Evolutionary conservation across 1,284 basidiomycete genomes (phyloP).

Genomic region (Amylostereum areolatum): DNA sequence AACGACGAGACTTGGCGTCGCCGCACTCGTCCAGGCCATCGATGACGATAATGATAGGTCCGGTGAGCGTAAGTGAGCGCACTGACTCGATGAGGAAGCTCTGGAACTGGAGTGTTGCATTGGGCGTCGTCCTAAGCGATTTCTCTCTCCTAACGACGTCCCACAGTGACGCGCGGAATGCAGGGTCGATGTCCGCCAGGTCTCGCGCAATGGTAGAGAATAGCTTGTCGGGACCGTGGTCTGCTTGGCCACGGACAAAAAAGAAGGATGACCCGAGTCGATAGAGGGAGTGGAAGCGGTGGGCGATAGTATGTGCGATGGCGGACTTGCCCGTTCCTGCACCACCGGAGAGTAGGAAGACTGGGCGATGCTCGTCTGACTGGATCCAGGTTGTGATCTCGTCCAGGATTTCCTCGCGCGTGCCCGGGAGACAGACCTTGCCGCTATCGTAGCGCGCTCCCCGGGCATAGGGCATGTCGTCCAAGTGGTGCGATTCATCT

Average conservation of each 20-base stretch:
- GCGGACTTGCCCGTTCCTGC: constrained; percentile 18
- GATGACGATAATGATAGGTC: constrained; percentile 15
- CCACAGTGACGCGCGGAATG: background rate
- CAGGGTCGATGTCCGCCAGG: constrained; percentile 2
- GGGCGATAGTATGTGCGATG: constrained; percentile 15
- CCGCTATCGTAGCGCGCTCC: constrained; percentile 10
- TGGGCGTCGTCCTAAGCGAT: background rate
- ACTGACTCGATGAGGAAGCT: constrained; percentile 11
- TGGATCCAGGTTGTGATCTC: constrained; percentile 16
- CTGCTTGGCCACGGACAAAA: constrained; percentile 11
- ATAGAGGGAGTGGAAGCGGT: constrained; percentile 2
- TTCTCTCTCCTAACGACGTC: background rate
- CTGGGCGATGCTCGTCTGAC: constrained; percentile 2
- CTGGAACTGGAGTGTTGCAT: constrained; percentile 11
- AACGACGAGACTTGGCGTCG: background rate
- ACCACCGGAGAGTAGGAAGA: constrained; percentile 14
- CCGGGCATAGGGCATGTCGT: constrained; percentile 13
- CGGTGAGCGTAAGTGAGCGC: constrained; percentile 2
- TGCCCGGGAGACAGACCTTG: constrained; percentile 11
- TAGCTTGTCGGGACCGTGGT: constrained; percentile 6
- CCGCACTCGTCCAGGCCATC: constrained; percentile 17
- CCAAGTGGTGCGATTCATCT: constrained; percentile 9
- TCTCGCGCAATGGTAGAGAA: constrained; percentile 16
- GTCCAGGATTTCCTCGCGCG: constrained; percentile 11
- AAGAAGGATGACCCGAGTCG: constrained; percentile 23